These are phyloP conservation scores for Phytophthora aleatoria DNA, from an alignment of 352 stramenopile species.

Conservation along the genomic window DNA sequence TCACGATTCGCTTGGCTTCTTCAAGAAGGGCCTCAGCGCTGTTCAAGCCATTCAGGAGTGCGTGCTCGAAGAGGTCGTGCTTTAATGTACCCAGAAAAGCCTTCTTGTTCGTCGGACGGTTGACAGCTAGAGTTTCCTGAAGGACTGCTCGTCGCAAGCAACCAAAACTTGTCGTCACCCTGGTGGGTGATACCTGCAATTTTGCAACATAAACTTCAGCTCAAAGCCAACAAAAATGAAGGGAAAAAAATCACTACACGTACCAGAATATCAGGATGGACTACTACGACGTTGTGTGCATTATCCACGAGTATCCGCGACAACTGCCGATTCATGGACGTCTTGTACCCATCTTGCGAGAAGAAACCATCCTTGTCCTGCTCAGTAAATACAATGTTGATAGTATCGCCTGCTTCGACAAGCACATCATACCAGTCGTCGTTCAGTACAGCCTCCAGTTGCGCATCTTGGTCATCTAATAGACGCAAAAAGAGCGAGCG, in stretches of 20 bases:
- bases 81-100: conserved; percentile 82
- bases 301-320: conserved; percentile 55
- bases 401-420: conserved; percentile 72
- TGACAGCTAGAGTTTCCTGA: conserved; percentile 70
- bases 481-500: conserved; percentile 60
- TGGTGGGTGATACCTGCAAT: conserved; percentile 76
- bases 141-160: conserved; percentile 75
- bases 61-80: conserved; percentile 81
- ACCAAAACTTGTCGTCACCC: conserved; percentile 75
- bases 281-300: conserved; percentile 58
- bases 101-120: conserved; percentile 55
- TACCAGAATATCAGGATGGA: conserved; percentile 83
- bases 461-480: conserved; percentile 68
- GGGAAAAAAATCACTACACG: conserved; percentile 3
- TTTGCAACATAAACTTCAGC: conserved; percentile 12
- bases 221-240: background rate
- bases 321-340: conserved; percentile 7
- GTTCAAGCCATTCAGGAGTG: conserved; percentile 45
- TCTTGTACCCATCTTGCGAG: conserved; percentile 27
- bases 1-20: conserved; percentile 56
- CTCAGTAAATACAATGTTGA: conserved; percentile 82
- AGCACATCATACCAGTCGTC: conserved; percentile 84
- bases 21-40: conserved; percentile 39
- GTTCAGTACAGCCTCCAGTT: conserved; percentile 59
- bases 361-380: conserved; percentile 51